Conservation (phyloP, 2,329 filamentous ascomycete species). For the Exophiala sp. region DNA sequence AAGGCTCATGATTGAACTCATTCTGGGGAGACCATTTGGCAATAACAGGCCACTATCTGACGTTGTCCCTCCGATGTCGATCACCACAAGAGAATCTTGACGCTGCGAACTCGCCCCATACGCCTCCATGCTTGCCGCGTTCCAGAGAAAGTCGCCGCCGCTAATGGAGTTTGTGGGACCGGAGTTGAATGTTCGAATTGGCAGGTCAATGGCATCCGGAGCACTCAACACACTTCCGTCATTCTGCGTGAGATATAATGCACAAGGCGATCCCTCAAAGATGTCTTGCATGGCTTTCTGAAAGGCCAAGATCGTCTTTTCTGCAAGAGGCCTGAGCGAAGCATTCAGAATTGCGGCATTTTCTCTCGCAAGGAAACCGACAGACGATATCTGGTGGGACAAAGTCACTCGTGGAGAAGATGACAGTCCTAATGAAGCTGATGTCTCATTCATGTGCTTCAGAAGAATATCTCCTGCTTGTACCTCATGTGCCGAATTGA, state of each 20-base stretch:
- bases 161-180: conserved; percentile 54
- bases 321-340: conserved; percentile 32
- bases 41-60: conserved; percentile 61
- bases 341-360: conserved; percentile 65
- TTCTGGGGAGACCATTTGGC: conserved; percentile 60
- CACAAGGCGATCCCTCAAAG: conserved; percentile 33
- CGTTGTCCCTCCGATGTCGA: conserved; percentile 66
- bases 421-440: conserved; percentile 32
- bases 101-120: not conserved
- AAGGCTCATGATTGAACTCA: conserved; percentile 60
- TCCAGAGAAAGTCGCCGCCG: conserved; percentile 42
- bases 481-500: conserved; percentile 38
- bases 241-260: conserved; percentile 52
- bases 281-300: conserved; percentile 17
- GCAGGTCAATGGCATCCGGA: conserved; percentile 44
- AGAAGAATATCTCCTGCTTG: conserved; percentile 27
- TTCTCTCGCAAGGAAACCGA: conserved; percentile 56
- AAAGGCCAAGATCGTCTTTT: conserved; percentile 15
- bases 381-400: conserved; percentile 41
- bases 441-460: conserved; percentile 40
- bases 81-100: conserved; percentile 47
- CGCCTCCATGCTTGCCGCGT: conserved; percentile 1
- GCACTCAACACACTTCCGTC: conserved; percentile 51
- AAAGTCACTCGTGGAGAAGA: conserved; percentile 35
- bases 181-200: conserved; percentile 52